Conservation (phyloP, 1,284 basidiomycete species). For the Cryptococcus deneoformans region DNA sequence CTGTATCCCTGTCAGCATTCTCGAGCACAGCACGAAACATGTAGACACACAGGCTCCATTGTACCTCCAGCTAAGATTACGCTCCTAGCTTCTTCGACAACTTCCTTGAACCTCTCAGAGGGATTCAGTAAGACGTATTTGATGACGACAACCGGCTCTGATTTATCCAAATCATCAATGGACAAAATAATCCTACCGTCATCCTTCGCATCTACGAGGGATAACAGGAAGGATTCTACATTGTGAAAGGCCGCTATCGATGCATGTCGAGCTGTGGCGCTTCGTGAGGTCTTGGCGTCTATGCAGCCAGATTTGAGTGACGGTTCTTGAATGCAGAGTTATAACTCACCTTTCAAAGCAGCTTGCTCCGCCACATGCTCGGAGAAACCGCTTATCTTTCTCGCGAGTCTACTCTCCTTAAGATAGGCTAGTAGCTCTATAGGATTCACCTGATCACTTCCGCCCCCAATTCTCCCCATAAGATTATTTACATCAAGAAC, state of each 20-base stretch:
- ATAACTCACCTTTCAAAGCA: slow-evolving; percentile 46
- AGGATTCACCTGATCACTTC: slow-evolving; percentile 68
- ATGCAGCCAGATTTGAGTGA: neutral
- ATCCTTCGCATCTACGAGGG: slow-evolving; percentile 74
- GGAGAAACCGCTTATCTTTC: slow-evolving; percentile 72
- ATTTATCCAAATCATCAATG: slow-evolving; percentile 44
- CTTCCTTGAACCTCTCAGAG: slow-evolving; percentile 75
- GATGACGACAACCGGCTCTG: slow-evolving; percentile 56
- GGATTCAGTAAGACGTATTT: slow-evolving; percentile 97
- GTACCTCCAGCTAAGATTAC: slow-evolving; percentile 93
- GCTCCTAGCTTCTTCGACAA: slow-evolving; percentile 73
- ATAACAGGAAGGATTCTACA: slow-evolving; percentile 80
- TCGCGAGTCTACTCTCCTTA: slow-evolving; percentile 74
- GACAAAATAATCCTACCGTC: slow-evolving; percentile 58
- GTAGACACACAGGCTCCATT: slow-evolving; percentile 78
- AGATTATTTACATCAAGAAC: slow-evolving; percentile 56
- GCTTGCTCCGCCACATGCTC: slow-evolving; percentile 62
- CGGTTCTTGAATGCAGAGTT: neutral
- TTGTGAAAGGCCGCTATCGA: slow-evolving; percentile 74
- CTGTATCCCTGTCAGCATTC: slow-evolving; percentile 50
- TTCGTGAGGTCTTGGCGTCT: slow-evolving; percentile 12
- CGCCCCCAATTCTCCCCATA: slow-evolving; percentile 63
- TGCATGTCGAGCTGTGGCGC: slow-evolving; percentile 29
- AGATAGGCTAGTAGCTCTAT: slow-evolving; percentile 81
- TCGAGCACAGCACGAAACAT: neutral